A percentile compares a stretch with the other conserved stretches of the same genome.
Conservation (phyloP, 2,329 filamentous ascomycete species). For the Beauveria scarabaeidicola region DNA sequence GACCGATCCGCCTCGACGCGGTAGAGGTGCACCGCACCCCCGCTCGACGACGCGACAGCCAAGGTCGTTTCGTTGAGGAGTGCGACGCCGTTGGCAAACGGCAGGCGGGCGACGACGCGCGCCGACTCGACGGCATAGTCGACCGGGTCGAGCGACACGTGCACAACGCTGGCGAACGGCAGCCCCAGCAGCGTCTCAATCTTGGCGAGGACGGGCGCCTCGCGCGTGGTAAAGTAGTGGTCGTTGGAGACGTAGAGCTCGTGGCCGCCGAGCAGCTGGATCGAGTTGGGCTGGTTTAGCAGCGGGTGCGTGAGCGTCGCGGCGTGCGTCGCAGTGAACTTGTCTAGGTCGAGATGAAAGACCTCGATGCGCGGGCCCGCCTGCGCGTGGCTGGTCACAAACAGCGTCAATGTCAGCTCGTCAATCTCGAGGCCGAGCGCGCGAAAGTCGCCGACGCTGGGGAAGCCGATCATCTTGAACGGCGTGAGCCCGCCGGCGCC, state of each 20-base stretch:
- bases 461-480: conserved; percentile 18
- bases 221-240: conserved; percentile 24
- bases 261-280: conserved; percentile 24
- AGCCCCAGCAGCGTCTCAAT: conserved; percentile 27
- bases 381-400: conserved; percentile 29
- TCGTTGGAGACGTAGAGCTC: conserved; percentile 36
- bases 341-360: conserved; percentile 28
- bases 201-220: conserved; percentile 18
- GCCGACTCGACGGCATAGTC: conserved; percentile 7
- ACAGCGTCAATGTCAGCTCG: conserved; percentile 25
- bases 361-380: conserved; percentile 29
- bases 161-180: conserved; percentile 27
- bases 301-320: conserved; percentile 30
- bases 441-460: conserved; percentile 26
- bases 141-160: conserved; percentile 20
- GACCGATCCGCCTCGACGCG: conserved; percentile 10
- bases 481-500: conserved; percentile 16
- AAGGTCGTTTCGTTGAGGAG: conserved; percentile 26
- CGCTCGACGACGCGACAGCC: conserved; percentile 29
- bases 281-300: conserved; percentile 31
- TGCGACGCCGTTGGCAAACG: conserved; percentile 35
- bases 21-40: conserved; percentile 24
- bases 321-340: conserved; percentile 25
- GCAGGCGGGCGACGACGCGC: conserved; percentile 23
- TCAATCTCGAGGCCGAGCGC: conserved; percentile 32